Evolutionary conservation across 163 green algal genomes (phyloP).

Genomic region (Chlorella variabilis): DNA sequence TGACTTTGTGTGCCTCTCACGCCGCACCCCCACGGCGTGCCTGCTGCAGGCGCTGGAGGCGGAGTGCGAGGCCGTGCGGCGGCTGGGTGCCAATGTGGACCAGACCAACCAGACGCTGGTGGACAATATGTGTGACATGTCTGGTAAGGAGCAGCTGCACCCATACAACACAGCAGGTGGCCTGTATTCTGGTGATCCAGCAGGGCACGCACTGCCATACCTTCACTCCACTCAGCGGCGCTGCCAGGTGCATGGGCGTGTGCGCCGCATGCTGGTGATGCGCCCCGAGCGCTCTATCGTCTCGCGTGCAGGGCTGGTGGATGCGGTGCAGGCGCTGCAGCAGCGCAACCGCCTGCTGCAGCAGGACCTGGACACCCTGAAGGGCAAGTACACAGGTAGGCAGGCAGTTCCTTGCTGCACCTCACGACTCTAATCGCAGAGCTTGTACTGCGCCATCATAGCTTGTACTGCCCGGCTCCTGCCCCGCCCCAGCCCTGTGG

Average conservation of each 20-base stretch:
- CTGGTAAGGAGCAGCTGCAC: background rate
- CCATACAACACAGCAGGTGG: too few relatives aligned
- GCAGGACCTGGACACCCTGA: constrained; percentile 26
- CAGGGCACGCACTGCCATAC: too few relatives aligned
- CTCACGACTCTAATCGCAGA: too few relatives aligned
- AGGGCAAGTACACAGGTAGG: constrained; percentile 1
- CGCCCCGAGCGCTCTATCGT: too few relatives aligned
- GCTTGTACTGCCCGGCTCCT: background rate
- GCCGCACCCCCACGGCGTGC: too few relatives aligned
- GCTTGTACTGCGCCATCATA: too few relatives aligned
- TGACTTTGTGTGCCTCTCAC: too few relatives aligned
- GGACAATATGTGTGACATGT: constrained; percentile 51
- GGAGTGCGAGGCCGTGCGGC: constrained; percentile 31
- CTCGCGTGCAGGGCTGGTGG: constrained; percentile 46
- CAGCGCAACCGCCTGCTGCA: constrained; percentile 39
- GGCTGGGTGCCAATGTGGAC: background rate
- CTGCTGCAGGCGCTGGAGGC: constrained; percentile 9
- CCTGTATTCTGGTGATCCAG: too few relatives aligned
- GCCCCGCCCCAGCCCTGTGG: background rate
- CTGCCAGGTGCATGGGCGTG: too few relatives aligned
- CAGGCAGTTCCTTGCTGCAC: too few relatives aligned
- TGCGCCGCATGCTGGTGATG: too few relatives aligned
- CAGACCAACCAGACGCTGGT: constrained; percentile 35
- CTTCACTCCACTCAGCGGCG: too few relatives aligned
- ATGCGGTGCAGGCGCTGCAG: constrained; percentile 50